Conservation (phyloP, 169 alveolate species). For the Eimeria zaria region DNA sequence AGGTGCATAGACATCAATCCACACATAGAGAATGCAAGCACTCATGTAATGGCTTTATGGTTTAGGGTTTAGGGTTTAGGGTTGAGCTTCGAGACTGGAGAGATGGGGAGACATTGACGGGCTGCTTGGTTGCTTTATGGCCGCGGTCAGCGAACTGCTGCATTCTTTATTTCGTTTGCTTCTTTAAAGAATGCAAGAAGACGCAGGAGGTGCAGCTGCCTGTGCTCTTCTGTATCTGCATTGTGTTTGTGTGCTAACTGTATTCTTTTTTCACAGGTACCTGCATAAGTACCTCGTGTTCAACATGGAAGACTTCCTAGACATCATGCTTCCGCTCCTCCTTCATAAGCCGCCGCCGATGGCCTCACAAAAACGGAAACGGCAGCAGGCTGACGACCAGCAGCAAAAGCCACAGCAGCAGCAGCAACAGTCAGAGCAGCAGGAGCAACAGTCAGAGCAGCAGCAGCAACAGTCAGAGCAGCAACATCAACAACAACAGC, state of each 20-base stretch:
- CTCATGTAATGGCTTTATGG: not conserved
- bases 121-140: not conserved
- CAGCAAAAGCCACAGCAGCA: not conserved
- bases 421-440: not conserved
- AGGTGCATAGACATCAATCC: not conserved
- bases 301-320: slow-evolving; percentile 64
- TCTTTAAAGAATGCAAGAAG: not conserved
- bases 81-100: not conserved
- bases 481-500: not conserved
- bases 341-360: slow-evolving; percentile 25
- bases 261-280: not conserved
- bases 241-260: not conserved
- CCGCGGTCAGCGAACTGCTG: not conserved
- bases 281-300: slow-evolving; percentile 27
- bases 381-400: not conserved
- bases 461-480: not conserved
- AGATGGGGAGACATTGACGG: not conserved
- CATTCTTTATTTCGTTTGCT: not conserved
- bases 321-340: slow-evolving; percentile 51
- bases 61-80: not conserved
- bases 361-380: slow-evolving; percentile 25
- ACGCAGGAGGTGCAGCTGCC: not conserved
- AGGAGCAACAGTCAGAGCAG: not conserved
- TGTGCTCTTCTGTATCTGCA: not conserved
- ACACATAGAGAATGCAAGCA: not conserved